Evolutionary conservation across 305 asterid genomes (phyloP).

Genomic region (Lippia alba): DNA sequence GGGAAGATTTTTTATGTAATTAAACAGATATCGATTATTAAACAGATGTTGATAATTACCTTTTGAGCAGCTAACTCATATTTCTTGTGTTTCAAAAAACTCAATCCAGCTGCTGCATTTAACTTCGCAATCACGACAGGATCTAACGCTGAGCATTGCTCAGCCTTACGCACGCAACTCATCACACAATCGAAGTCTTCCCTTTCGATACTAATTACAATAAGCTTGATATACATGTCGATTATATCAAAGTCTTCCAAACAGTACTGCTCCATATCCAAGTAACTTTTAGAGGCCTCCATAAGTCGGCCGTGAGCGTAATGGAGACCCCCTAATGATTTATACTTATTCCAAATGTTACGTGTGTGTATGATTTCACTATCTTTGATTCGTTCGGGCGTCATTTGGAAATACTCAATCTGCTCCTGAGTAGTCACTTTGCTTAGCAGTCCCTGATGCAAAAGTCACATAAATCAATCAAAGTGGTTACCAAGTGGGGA

Average conservation of each 20-base stretch:
- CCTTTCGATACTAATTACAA: conserved; percentile 67
- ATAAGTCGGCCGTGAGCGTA: conserved; percentile 65
- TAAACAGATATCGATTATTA: too few species aligned
- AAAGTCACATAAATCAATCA: too few species aligned
- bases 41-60: too few species aligned
- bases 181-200: conserved; percentile 70
- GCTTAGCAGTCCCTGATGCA: too few species aligned
- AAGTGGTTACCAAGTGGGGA: too few species aligned
- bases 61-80: conserved; percentile 69
- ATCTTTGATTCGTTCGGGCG: conserved; percentile 70
- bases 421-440: too few species aligned
- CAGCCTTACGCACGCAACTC: conserved; percentile 64
- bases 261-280: conserved; percentile 69
- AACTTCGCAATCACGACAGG: conserved; percentile 55
- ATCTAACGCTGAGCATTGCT: conserved; percentile 58
- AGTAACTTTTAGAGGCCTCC: conserved; percentile 65
- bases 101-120: conserved; percentile 69
- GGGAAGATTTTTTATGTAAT: too few species aligned
- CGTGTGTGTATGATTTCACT: too few species aligned
- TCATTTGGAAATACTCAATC: not conserved
- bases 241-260: conserved; percentile 62
- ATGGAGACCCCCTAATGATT: conserved; percentile 68
- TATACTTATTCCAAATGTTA: conserved; percentile 74
- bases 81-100: conserved; percentile 54
- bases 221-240: conserved; percentile 66